Base-by-base conservation (phyloP, 2,329 filamentous ascomycete genomes). In the Beauveria pseudobassiana region DNA sequence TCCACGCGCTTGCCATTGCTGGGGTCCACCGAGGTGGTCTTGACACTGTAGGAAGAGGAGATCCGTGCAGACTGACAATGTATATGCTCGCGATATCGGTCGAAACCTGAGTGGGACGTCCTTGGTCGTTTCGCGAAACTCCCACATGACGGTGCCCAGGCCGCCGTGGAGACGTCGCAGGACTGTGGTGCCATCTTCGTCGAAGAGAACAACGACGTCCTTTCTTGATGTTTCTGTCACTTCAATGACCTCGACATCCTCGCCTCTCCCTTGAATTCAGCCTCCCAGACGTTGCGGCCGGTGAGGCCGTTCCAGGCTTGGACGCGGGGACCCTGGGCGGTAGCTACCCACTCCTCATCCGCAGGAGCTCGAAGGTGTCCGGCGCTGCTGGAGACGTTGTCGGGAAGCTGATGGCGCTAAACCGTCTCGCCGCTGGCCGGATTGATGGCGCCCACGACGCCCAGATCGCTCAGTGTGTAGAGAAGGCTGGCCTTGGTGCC, bases 401-500 rank as follows among this genome's bases (percentile, higher is more conserved):
- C 77, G n/a, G 82, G 76, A 51, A 96, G 74, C 59, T 85, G 77
- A 70, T 97, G 93, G 60, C 95, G 84, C 95, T 95, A 99, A 2
- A 97, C 83, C 18, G 97, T 72, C 2, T 84, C 82, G 20, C 95
- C 93, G 70, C 88, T 93, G 71, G 87, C 89, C 1, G 95, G 95
- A 69, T 97, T 96, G 52, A 98, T 82, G 1, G 93, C 93, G 54
- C 91, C 95, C 20, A 99, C 76, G 2, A 97, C 84, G 43, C 87
- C 86, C 54, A 92, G 82, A 62, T 97, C 90, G 65, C 91, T 96
- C 50, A 98, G 78, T 0, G 95, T 96, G 74, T 97, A 99, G 58
- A 99, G 82, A 43, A 99, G 82, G 59, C 90, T 93, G 42, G 93
- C 93, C 74, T 90, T 91, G 65, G 93, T 93, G 67, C 87, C 85